Evolutionary conservation across 2,329 filamentous ascomycete species (phyloP).

Genomic region (Monosporascus sp.): DNA sequence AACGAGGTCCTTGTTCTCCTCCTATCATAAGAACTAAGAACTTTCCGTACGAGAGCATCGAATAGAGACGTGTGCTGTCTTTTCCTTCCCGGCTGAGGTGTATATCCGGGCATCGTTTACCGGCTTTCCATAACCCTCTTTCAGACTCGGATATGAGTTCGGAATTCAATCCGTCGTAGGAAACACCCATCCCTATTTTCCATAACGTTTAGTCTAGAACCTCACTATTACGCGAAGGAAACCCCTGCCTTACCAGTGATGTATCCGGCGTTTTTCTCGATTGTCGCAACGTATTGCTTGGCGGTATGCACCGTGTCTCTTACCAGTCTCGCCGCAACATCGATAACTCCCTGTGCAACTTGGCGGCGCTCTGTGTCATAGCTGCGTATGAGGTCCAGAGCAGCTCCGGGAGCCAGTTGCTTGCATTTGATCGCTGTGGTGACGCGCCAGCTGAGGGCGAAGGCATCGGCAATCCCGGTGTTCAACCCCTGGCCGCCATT

Average conservation of each 20-base stretch:
- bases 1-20: neutral
- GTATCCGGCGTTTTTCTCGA: constrained; percentile 42
- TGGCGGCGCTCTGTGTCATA: constrained; percentile 40
- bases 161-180: constrained; percentile 31
- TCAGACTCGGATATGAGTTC: constrained; percentile 29
- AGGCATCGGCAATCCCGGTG: constrained; percentile 52
- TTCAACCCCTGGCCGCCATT: constrained; percentile 56
- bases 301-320: constrained; percentile 39
- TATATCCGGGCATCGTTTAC: constrained; percentile 33
- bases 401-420: constrained; percentile 14
- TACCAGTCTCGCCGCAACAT: constrained; percentile 41
- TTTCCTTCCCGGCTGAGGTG: constrained; percentile 13
- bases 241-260: constrained; percentile 34
- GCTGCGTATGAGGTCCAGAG: constrained; percentile 30
- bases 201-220: neutral
- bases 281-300: constrained; percentile 40
- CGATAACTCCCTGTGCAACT: constrained; percentile 40
- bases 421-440: constrained; percentile 22
- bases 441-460: constrained; percentile 51
- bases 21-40: constrained; percentile 22
- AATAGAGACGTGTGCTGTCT: constrained; percentile 26
- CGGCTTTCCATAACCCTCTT: constrained; percentile 32
- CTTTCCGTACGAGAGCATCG: constrained; percentile 26
- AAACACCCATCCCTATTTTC: constrained; percentile 34
- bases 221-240: neutral